Percentiles rank a stretch among this genome's conserved stretches.
These are phyloP conservation scores for Coprinopsis marcescibilis DNA, from an alignment of 768 basidiomycete genomes.

Conservation along the genomic window DNA sequence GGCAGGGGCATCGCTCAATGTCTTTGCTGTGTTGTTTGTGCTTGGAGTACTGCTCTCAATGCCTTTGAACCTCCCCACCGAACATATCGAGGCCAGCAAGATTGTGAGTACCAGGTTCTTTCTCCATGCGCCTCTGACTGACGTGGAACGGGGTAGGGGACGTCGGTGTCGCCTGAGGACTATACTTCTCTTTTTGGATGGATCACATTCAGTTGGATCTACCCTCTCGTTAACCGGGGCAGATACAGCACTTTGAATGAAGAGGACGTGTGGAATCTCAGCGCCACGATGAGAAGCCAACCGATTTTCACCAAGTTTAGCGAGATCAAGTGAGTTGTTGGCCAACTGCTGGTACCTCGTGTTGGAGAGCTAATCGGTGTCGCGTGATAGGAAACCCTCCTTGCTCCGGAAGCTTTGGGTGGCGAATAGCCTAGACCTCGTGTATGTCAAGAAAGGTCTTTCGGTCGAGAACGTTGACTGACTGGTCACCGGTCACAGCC, in stretches of 20 bases:
- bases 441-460: constrained; percentile 21
- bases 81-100: constrained; percentile 41
- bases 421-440: constrained; percentile 42
- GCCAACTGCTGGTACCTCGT: not conserved
- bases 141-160: constrained; percentile 32
- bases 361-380: constrained; percentile 3
- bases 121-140: not conserved
- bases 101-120: constrained; percentile 44
- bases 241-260: constrained; percentile 56
- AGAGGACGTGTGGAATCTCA: constrained; percentile 66
- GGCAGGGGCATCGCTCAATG: constrained; percentile 32
- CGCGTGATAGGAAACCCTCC: constrained; percentile 34
- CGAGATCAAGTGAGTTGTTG: constrained; percentile 25
- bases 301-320: constrained; percentile 55
- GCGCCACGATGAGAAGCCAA: constrained; percentile 60
- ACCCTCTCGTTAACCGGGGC: constrained; percentile 52
- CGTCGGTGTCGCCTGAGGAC: constrained; percentile 63
- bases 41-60: constrained; percentile 48
- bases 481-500: constrained; percentile 26
- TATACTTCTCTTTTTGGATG: constrained; percentile 69
- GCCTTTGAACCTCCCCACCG: constrained; percentile 64
- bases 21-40: constrained; percentile 37
- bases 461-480: not conserved
- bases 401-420: constrained; percentile 37
- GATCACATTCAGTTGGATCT: constrained; percentile 69